Percentiles rank a stretch among this genome's conserved stretches.
Evolutionary conservation across 2,329 filamentous ascomycete genomes (phyloP).

Genomic region (Penicillium digitatum): DNA sequence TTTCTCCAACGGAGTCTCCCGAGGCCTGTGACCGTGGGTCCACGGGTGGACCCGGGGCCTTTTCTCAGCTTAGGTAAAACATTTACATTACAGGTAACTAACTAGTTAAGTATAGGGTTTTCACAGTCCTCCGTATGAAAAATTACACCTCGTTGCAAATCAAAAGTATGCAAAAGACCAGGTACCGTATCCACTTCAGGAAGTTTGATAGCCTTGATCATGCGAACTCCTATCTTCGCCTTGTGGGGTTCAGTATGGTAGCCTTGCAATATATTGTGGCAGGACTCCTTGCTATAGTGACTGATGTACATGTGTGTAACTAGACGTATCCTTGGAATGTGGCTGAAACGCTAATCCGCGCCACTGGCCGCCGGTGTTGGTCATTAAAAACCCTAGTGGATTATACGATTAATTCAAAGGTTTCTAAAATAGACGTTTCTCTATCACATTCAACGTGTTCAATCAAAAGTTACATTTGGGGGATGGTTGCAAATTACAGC

Average conservation of each 20-base stretch:
- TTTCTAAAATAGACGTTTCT: not conserved
- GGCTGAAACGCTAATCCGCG: constrained; percentile 1
- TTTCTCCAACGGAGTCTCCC: too few relatives aligned
- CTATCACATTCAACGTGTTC: not conserved
- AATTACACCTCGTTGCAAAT: not conserved
- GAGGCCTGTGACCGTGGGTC: too few relatives aligned
- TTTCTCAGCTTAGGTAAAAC: too few relatives aligned
- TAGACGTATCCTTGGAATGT: not conserved
- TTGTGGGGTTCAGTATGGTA: not conserved
- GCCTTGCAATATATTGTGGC: not conserved
- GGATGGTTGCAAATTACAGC: constrained; percentile 17
- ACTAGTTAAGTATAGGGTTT: too few relatives aligned
- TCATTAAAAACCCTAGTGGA: not conserved
- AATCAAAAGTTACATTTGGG: too few relatives aligned
- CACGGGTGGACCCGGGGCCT: too few relatives aligned
- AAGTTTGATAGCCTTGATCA: not conserved
- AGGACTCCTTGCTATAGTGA: not conserved
- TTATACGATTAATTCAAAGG: not conserved
- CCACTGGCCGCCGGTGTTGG: not conserved
- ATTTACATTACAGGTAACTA: too few relatives aligned
- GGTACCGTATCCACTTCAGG: not conserved
- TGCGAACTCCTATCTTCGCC: not conserved
- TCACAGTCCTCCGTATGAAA: not conserved
- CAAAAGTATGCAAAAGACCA: not conserved
- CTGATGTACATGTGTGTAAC: not conserved